Conservation (phyloP, 495 filamentous ascomycete genomes). For the Venustampulla echinocandica region DNA sequence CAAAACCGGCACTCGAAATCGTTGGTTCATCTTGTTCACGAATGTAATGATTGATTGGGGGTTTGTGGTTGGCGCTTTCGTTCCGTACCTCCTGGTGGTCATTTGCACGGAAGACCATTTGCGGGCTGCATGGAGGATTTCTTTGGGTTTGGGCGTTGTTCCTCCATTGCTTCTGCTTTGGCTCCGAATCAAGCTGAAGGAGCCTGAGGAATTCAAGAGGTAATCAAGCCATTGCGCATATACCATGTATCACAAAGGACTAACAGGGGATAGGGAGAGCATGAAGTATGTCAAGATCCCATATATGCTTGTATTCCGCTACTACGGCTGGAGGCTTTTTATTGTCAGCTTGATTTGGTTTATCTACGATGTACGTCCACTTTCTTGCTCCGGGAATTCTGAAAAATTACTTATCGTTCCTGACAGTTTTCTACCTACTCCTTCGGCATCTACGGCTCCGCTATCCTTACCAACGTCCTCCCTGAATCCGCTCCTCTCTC, state of each 20-base stretch:
- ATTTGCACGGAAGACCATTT: constrained; percentile 61
- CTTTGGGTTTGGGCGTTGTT: constrained; percentile 68
- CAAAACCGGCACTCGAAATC: constrained; percentile 68
- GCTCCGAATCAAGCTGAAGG: constrained; percentile 64
- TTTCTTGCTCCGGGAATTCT: no score
- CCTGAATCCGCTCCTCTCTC: constrained; percentile 49
- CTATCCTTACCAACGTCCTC: constrained; percentile 60
- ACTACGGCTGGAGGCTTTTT: constrained; percentile 54
- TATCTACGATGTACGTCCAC: constrained; percentile 58
- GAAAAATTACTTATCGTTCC: no score
- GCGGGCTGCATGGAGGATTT: constrained; percentile 65
- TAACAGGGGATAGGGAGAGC: constrained; percentile 32
- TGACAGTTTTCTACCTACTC: constrained; percentile 65
- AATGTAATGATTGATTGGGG: constrained; percentile 82
- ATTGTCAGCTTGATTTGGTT: constrained; percentile 83
- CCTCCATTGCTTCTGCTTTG: constrained; percentile 69
- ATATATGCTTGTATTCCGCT: constrained; percentile 42
- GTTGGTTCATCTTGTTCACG: constrained; percentile 91
- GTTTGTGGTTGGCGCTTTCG: constrained; percentile 70
- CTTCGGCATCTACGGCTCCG: constrained; percentile 69
- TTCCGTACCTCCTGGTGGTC: constrained; percentile 60
- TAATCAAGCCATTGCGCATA: background rate
- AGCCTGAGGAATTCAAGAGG: constrained; percentile 72
- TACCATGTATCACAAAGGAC: background rate
- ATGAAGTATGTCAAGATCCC: constrained; percentile 43